Conservation (phyloP, 2,329 filamentous ascomycete genomes). For the Cladorrhinum sp. region DNA sequence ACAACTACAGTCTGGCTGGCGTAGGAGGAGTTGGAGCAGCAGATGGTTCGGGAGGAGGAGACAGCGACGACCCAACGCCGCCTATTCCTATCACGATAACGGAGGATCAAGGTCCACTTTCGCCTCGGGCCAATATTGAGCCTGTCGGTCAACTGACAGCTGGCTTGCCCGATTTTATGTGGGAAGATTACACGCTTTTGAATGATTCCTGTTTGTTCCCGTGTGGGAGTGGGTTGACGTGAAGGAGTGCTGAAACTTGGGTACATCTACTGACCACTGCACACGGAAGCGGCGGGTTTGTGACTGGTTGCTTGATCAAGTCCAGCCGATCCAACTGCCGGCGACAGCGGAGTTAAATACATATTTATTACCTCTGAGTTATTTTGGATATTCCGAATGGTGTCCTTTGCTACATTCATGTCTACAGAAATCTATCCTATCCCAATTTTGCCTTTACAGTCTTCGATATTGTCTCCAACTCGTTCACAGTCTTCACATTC, state of each 20-base stretch:
- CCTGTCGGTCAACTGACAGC: background rate
- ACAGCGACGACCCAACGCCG: background rate
- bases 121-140: background rate
- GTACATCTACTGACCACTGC: too few species aligned
- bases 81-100: background rate
- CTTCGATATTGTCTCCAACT: slow-evolving; percentile 5
- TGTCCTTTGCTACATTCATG: too few species aligned
- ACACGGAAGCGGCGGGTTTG: too few species aligned
- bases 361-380: too few species aligned
- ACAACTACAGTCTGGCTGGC: background rate
- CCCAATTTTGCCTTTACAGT: background rate
- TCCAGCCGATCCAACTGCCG: too few species aligned
- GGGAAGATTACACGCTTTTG: background rate
- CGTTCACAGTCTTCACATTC: slow-evolving; percentile 1
- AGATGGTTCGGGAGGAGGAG: background rate
- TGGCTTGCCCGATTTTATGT: background rate
- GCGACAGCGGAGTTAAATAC: too few species aligned
- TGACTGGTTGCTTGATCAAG: too few species aligned
- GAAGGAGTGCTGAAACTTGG: too few species aligned
- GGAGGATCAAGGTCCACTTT: background rate
- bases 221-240: background rate
- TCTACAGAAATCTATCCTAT: too few species aligned
- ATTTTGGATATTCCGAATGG: too few species aligned
- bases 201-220: background rate
- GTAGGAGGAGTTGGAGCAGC: background rate